Percentiles rank a stretch among this genome's conserved stretches.
These are phyloP conservation scores for Populus hybrid DNA, from an alignment of 441 rosid species.

Conservation along the genomic window DNA sequence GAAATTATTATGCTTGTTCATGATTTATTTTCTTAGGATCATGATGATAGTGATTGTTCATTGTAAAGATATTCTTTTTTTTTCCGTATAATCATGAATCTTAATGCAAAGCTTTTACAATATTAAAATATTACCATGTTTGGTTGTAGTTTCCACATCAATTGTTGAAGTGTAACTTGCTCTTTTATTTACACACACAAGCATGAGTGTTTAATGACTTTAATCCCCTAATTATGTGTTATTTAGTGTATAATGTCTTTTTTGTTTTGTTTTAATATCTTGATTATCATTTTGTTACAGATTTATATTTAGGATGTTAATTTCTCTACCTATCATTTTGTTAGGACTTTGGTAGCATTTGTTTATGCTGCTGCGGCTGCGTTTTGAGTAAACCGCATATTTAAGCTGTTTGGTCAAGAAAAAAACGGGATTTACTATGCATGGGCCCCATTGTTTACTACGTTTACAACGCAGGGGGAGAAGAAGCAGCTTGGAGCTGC, in stretches of 20 bases:
- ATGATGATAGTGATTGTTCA: slow-evolving; percentile 9
- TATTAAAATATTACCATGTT: not conserved
- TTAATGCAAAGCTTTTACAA: slow-evolving; percentile 8
- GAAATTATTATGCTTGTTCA: no score
- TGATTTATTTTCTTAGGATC: not conserved
- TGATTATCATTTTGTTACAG: slow-evolving; percentile 35
- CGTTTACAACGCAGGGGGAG: no score
- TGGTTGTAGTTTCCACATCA: slow-evolving; percentile 14
- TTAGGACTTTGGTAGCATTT: slow-evolving; percentile 46
- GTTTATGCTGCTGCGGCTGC: no score
- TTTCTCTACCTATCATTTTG: slow-evolving; percentile 79
- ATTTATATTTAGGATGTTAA: slow-evolving; percentile 90
- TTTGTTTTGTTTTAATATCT: no score
- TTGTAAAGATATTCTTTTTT: not conserved
- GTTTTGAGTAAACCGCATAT: no score
- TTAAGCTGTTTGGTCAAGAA: no score
- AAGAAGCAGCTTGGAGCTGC: no score
- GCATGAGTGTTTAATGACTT: no score
- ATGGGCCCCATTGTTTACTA: no score
- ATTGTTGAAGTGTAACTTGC: not conserved
- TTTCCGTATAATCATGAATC: not conserved
- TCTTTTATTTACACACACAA: not conserved
- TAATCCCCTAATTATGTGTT: not conserved
- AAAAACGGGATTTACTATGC: no score
- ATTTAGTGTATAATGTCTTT: not conserved